Conservation (phyloP, 2,329 filamentous ascomycete species). For the Didymella sp. region DNA sequence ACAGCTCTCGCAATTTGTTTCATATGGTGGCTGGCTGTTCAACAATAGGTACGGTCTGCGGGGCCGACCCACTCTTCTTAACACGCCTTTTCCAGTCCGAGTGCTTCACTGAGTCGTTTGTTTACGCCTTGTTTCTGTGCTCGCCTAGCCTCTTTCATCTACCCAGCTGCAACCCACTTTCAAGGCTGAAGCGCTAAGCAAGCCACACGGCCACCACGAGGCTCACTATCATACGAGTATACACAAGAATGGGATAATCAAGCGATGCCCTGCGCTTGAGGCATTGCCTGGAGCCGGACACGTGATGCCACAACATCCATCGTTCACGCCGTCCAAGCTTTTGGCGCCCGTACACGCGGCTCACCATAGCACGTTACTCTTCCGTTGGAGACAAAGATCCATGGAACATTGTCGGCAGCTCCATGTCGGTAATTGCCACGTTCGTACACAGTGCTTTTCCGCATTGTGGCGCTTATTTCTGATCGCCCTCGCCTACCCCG, state of each 20-base stretch:
- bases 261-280: constrained; percentile 1
- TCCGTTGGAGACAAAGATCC: constrained; percentile 6
- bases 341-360: not conserved
- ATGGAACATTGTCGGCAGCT: not conserved
- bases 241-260: not conserved
- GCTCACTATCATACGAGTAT: constrained; percentile 1
- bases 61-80: constrained; percentile 4
- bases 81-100: constrained; percentile 6
- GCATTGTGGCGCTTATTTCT: not conserved
- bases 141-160: constrained; percentile 13
- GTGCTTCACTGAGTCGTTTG: constrained; percentile 9
- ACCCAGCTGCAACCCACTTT: not conserved
- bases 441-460: constrained; percentile 9
- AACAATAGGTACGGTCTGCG: not conserved
- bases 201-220: constrained; percentile 18
- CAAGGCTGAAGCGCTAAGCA: constrained; percentile 6
- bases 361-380: constrained; percentile 2
- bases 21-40: constrained; percentile 11
- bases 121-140: constrained; percentile 4
- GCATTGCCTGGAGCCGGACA: constrained; percentile 1
- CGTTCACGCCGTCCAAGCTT: not conserved
- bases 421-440: not conserved
- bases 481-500: constrained; percentile 5
- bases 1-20: not conserved
- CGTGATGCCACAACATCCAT: not conserved